phyloP scores from a whole-genome alignment of 1,284 basidiomycete genomes.

The Nidula niveotomentosa region DNA sequence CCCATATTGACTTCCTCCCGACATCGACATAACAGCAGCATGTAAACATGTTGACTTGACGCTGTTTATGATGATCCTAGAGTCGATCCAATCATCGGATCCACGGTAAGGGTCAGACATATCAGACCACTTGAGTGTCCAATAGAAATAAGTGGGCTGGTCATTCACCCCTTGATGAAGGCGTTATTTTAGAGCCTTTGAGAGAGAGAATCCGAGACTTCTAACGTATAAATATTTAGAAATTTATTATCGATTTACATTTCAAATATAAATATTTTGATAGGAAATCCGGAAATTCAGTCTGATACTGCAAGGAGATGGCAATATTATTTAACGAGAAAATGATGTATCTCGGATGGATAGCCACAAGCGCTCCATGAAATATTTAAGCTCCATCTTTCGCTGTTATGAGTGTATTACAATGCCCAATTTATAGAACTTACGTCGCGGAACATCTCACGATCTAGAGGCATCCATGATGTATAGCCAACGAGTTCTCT shows the following conservation, averaged over 20 bases:
- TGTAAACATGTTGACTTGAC: no score
- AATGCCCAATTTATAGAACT: constrained; percentile 4
- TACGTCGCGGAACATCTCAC: constrained; percentile 21
- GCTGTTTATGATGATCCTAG: no score
- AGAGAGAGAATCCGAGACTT: constrained; percentile 12
- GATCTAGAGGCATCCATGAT: constrained; percentile 20
- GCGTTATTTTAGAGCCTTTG: constrained; percentile 14
- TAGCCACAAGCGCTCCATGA: constrained; percentile 5
- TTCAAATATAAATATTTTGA: constrained; percentile 10
- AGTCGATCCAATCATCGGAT: no score
- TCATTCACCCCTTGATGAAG: constrained; percentile 22
- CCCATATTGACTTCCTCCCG: no score
- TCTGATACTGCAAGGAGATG: constrained; percentile 16
- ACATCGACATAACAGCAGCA: no score
- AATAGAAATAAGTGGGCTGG: constrained; percentile 18
- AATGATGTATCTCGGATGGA: no score
- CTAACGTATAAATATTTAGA: constrained; percentile 3
- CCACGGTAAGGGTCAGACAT: neutral
- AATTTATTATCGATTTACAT: no score
- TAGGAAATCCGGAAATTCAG: constrained; percentile 16
- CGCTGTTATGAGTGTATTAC: constrained; percentile 8
- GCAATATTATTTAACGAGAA: constrained; percentile 10
- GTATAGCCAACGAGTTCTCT: constrained; percentile 17
- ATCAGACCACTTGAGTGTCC: constrained; percentile 1
- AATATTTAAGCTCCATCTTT: constrained; percentile 14